Conservation (phyloP, 2,329 filamentous ascomycete species). For the Phialocephala sp. region DNA sequence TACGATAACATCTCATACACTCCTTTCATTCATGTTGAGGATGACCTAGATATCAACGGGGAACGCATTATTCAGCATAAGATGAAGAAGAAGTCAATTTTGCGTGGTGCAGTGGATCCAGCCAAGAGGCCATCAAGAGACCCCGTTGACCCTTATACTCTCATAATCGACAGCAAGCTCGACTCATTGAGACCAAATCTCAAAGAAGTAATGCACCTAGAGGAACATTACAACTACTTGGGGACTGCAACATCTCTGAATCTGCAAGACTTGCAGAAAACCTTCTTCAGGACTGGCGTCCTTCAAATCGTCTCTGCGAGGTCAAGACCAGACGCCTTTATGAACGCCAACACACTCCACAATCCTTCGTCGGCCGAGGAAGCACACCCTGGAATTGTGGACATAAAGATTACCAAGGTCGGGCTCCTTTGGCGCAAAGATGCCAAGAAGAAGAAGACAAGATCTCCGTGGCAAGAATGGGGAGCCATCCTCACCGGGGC, state of each 20-base stretch:
- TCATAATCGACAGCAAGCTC: slow-evolving; percentile 89
- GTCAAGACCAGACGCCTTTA: slow-evolving; percentile 93
- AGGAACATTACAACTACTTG: slow-evolving; percentile 89
- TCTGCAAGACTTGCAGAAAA: slow-evolving; percentile 80
- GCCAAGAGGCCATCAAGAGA: slow-evolving; percentile 73
- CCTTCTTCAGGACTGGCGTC: slow-evolving; percentile 89
- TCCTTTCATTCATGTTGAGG: slow-evolving; percentile 96
- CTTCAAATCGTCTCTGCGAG: slow-evolving; percentile 94
- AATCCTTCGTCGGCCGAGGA: slow-evolving; percentile 71
- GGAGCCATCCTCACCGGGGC: slow-evolving; percentile 95
- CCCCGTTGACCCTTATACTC: slow-evolving; percentile 91
- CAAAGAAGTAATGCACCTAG: slow-evolving; percentile 89
- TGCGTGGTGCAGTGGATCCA: slow-evolving; percentile 68
- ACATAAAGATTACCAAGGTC: slow-evolving; percentile 97
- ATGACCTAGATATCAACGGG: slow-evolving; percentile 80
- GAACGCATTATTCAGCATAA: slow-evolving; percentile 75
- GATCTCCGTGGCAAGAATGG: slow-evolving; percentile 99
- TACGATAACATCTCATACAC: slow-evolving; percentile 99
- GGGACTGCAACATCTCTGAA: slow-evolving; percentile 79
- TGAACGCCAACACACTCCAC: slow-evolving; percentile 81
- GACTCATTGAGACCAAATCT: slow-evolving; percentile 83
- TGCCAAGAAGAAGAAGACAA: slow-evolving; percentile 87
- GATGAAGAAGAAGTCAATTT: slow-evolving; percentile 71
- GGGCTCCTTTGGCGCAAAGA: slow-evolving; percentile 95
- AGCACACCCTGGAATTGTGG: slow-evolving; percentile 89